Evolutionary conservation across 2,329 filamentous ascomycete species (phyloP), one percentile per base, ranked within the genome.

Genomic region (Ophiostoma triangulosporum): DNA sequence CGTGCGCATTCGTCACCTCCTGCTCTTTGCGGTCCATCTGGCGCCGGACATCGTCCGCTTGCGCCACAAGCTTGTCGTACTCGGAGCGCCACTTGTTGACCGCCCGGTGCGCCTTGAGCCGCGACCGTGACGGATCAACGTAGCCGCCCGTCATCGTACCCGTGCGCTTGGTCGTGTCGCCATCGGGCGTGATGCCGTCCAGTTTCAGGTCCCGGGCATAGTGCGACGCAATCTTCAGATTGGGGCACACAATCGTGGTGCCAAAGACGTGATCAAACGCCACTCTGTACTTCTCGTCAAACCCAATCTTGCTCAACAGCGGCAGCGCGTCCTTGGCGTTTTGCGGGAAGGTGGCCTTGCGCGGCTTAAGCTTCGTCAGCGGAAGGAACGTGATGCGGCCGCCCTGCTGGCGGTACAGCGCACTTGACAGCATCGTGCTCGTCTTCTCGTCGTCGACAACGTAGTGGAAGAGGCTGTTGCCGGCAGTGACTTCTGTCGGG

Each of bases 211-310:
- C 95, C 62, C 91, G 81, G 22, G 93, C 88, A 65, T 96, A 96
- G 64, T 96, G 89, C 12, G 86, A 81, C 48, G 90, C 93, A 55
- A 95, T 80, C 49, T 86, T 80, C 57, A 98, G 72, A 60, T 88
- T 95, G 3, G 91, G 90, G 60, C 93, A 97, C 54, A 98, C 85
- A 51, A 98, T 88, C 0, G 88, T 93, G 67, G 88, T 94, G 48
- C 90, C 93, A 68, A 98, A 98, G 0, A 98, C 88, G 64, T 96
- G 90, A 64, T 87, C 83, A 66, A 98, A 93, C 0, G 93, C 93
- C 61, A 81, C 84, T 55, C 94, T 88, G 61, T 84, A 96, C 57
- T 72, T 74, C 1, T 75, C 64, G 51, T 96, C 85, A 63, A 84
- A 98, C 49, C 80, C 77, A 56, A 97, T 78, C 68, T 94, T 95